A percentile compares a stretch with the other conserved stretches of the same genome.
Conservation (phyloP, 768 basidiomycete genomes). For the Sporobolomyces phaffii region DNA sequence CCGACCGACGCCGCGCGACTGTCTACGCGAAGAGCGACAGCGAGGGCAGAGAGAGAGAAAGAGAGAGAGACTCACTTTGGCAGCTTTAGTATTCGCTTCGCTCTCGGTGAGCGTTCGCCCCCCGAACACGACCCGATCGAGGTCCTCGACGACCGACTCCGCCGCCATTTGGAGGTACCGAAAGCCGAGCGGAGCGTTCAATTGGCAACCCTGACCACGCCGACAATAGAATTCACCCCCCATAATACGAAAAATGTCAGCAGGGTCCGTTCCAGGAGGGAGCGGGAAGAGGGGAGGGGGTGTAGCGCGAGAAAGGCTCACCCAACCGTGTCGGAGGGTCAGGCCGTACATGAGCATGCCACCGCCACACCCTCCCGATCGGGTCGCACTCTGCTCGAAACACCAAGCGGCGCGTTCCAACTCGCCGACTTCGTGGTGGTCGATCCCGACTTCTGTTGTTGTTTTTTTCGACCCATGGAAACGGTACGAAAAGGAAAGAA, state of each 20-base stretch:
- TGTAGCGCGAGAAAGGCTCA: constrained; percentile 50
- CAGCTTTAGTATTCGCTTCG: constrained; percentile 53
- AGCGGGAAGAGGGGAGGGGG: not conserved
- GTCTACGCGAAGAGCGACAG: too few species aligned
- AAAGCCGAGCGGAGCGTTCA: constrained; percentile 73
- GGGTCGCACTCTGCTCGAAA: constrained; percentile 43
- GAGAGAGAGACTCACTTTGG: constrained; percentile 50
- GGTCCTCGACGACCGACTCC: constrained; percentile 67
- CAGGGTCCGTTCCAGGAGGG: not conserved
- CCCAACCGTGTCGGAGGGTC: constrained; percentile 81
- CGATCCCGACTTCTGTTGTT: constrained; percentile 41
- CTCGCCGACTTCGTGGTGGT: constrained; percentile 41
- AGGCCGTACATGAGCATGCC: constrained; percentile 93
- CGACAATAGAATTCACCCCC: too few species aligned
- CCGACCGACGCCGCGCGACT: too few species aligned
- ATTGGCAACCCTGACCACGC: constrained; percentile 47
- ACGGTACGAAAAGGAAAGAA: too few species aligned
- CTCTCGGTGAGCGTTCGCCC: constrained; percentile 36
- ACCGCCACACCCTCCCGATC: constrained; percentile 71
- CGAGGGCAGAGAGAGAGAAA: not conserved
- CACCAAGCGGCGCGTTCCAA: constrained; percentile 40
- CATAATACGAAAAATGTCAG: not conserved
- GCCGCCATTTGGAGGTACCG: constrained; percentile 77
- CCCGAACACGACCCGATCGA: constrained; percentile 60
- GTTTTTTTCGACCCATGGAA: too few species aligned